Conservation (phyloP, 805 yeast species). For the Metschnikowia amazonensis region DNA sequence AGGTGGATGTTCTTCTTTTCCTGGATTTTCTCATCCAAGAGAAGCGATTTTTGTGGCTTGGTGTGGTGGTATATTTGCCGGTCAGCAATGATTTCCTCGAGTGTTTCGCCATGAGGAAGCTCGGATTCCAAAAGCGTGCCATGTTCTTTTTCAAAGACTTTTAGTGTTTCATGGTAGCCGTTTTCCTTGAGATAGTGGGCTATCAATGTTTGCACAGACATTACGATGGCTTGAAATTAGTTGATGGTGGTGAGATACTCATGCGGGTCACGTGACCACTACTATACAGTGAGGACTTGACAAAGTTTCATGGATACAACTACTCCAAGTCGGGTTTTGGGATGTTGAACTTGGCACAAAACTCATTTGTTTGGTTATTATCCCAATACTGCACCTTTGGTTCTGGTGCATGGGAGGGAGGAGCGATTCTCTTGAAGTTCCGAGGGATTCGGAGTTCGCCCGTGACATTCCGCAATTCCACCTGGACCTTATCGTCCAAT, state of each 20-base stretch:
- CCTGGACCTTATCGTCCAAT: conserved; percentile 19
- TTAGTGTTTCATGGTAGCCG: conserved; percentile 44
- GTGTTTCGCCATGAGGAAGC: conserved; percentile 29
- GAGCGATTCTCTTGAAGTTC: conserved; percentile 26
- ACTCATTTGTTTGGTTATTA: conserved; percentile 35
- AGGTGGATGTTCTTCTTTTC: conserved; percentile 12
- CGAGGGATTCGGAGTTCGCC: conserved; percentile 19
- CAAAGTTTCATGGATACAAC: not conserved
- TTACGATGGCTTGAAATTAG: conserved; percentile 1
- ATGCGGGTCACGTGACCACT: not conserved
- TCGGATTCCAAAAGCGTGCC: conserved; percentile 30
- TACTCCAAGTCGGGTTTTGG: conserved; percentile 11
- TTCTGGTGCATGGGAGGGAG: conserved; percentile 7
- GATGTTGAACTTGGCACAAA: conserved; percentile 26
- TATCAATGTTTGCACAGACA: conserved; percentile 36
- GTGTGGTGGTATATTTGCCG: conserved; percentile 9
- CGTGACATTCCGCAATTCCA: conserved; percentile 16
- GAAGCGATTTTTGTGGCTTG: conserved; percentile 6
- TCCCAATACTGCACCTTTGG: conserved; percentile 27
- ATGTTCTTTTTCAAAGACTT: conserved; percentile 45
- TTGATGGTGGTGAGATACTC: not conserved
- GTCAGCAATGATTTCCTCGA: conserved; percentile 34
- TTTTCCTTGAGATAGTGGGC: conserved; percentile 58
- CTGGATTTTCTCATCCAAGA: conserved; percentile 11
- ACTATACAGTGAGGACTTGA: not conserved